Base-by-base conservation (phyloP, 805 yeast species). In the Wickerhamiella nectarea region DNA sequence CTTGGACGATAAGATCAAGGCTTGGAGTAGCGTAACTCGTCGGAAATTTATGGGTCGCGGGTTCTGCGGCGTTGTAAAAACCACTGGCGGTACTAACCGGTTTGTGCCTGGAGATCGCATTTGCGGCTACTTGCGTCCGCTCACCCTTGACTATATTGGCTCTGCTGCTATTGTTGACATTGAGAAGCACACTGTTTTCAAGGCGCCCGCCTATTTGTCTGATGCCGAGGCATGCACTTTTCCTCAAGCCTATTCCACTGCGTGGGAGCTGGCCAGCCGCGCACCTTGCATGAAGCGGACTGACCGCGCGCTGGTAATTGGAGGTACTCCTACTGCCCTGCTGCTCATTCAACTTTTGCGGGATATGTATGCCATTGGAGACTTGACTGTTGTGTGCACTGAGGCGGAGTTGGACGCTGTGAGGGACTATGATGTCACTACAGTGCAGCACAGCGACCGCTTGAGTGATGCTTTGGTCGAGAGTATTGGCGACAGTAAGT, bases 241-340 rank as follows among this genome's bases (percentile, higher is more conserved):
- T 60, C 81, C 84, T 0, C 59, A 78, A 50, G 77, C 74, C 0
- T 74, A 70, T 50, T 74, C 76, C 14, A 78, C 93, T 4, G 87
- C 89, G 1, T 67, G 55, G 49, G 56, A 65, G 41, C 54, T 67
- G 39, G 57, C 70, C 21, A 34, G 31, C 22, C 35, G 43, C 10
- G 49, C 55, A 7, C 63, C 66, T 47, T 56, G 60, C 17, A 59
- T 71, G 17, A 62, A 61, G 26, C 62, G 63, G 12, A 62, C 64
- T 7, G 63, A 73, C 2, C 71, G 67, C 46, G 72, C 78, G 3
- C 64, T 80, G 38, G 68, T 83, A 19, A 62, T 80, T 37, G 94
- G 94, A 33, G 89, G 80, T 18, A 76, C 91, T 1, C 63, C 78
- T 10, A 85, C 79, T 12, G 86, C 87, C 21, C 55, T 68, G 24